These are phyloP conservation scores for Helianthus tuberosus DNA, from an alignment of 129 eudicot genomes.

Conservation along the genomic window DNA sequence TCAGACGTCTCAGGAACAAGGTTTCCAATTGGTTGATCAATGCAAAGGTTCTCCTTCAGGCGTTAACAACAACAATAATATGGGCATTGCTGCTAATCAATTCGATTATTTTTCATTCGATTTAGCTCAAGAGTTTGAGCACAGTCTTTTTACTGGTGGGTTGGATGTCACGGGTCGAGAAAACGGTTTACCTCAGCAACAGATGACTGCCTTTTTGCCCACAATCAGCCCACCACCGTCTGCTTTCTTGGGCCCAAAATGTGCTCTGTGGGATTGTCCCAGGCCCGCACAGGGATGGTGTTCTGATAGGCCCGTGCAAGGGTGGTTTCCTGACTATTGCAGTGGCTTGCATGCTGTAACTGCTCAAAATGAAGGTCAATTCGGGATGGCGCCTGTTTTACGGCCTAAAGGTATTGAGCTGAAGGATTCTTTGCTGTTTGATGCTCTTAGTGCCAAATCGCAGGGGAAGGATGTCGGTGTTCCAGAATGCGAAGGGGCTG, in stretches of 20 bases:
- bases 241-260: constrained; percentile 95
- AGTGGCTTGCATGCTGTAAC: constrained; percentile 75
- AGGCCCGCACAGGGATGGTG: constrained; percentile 81
- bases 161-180: constrained; percentile 46
- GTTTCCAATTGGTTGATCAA: constrained; percentile 39
- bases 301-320: constrained; percentile 77
- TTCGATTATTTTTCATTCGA: constrained; percentile 61
- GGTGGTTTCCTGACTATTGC: constrained; percentile 84
- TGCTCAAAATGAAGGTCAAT: constrained; percentile 87
- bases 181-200: constrained; percentile 44
- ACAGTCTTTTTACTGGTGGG: constrained; percentile 43
- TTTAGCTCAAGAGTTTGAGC: constrained; percentile 55
- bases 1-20: constrained; percentile 57
- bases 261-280: constrained; percentile 99
- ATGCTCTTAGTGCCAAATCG: constrained; percentile 86
- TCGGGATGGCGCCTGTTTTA: constrained; percentile 83
- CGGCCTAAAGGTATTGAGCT: constrained; percentile 96
- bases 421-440: constrained; percentile 87
- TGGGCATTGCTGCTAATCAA: constrained; percentile 43
- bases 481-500: constrained; percentile 99
- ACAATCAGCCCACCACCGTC: constrained; percentile 82
- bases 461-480: constrained; percentile 93
- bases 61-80: constrained; percentile 36
- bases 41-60: constrained; percentile 60
- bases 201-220: constrained; percentile 53